A percentile compares a stretch with the other conserved stretches of the same genome.
phyloP scores from a whole-genome alignment of 371 early-diverging fungal genomes.

The Haplosporangium sp. region DNA sequence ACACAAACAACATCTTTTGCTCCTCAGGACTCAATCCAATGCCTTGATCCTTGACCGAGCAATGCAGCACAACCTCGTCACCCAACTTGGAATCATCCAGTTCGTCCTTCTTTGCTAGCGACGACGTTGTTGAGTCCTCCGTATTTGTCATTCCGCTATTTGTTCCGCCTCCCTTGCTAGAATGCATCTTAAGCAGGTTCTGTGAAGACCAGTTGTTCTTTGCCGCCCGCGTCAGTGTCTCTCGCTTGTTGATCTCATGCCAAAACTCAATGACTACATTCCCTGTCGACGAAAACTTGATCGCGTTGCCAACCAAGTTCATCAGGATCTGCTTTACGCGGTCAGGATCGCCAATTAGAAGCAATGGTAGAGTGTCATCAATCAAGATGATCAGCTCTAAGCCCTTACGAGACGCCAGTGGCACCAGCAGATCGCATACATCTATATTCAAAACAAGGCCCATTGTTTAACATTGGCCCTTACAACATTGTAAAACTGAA shows the following conservation, averaged over 20 bases:
- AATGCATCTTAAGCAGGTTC: slow-evolving; percentile 6
- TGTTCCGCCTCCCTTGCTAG: background rate
- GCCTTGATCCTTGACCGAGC: slow-evolving; percentile 58
- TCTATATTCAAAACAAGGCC: slow-evolving; percentile 48
- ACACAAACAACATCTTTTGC: slow-evolving; percentile 65
- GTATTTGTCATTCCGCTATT: background rate
- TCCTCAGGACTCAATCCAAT: slow-evolving; percentile 68
- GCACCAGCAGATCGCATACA: slow-evolving; percentile 65
- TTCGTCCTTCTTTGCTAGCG: too few species aligned
- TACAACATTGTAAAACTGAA: background rate
- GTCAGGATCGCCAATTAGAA: slow-evolving; percentile 59
- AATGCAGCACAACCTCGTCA: slow-evolving; percentile 32
- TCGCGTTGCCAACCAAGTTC: slow-evolving; percentile 73
- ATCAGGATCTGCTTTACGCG: slow-evolving; percentile 64
- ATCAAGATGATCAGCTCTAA: slow-evolving; percentile 61
- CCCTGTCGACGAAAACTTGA: slow-evolving; percentile 70
- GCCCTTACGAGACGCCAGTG: slow-evolving; percentile 63
- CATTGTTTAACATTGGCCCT: background rate
- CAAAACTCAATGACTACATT: slow-evolving; percentile 63
- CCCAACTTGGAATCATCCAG: slow-evolving; percentile 19
- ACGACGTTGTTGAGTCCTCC: too few species aligned
- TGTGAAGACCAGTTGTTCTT: slow-evolving; percentile 8
- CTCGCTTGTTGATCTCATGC: slow-evolving; percentile 56
- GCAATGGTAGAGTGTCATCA: slow-evolving; percentile 56
- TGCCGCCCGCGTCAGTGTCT: slow-evolving; percentile 7